A percentile compares a stretch with the other conserved stretches of the same genome.
Evolutionary conservation across 768 basidiomycete genomes (phyloP).

Genomic region (Amanita exitialis): DNA sequence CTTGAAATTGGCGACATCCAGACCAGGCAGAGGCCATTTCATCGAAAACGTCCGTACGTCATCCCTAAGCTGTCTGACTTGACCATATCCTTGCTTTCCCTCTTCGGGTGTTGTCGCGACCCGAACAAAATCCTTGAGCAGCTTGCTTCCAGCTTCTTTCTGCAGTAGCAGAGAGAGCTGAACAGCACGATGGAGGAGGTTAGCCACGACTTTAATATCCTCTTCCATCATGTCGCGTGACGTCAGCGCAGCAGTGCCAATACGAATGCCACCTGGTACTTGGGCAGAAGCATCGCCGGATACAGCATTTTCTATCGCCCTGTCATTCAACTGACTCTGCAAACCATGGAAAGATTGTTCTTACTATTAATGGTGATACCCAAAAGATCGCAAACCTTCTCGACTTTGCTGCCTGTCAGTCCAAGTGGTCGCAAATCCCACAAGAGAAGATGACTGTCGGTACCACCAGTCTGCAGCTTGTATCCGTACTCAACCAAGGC

Average conservation of each 20-base stretch:
- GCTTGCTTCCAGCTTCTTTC: slow-evolving; percentile 90
- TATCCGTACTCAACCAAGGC: slow-evolving; percentile 74
- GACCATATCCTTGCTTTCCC: slow-evolving; percentile 58
- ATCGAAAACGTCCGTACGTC: slow-evolving; percentile 80
- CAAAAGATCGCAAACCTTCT: slow-evolving; percentile 95
- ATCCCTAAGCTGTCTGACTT: slow-evolving; percentile 62
- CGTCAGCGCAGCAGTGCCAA: slow-evolving; percentile 90
- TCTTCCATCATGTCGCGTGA: slow-evolving; percentile 88
- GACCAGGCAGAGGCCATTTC: slow-evolving; percentile 91
- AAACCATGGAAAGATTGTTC: slow-evolving; percentile 16
- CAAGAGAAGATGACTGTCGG: slow-evolving; percentile 95
- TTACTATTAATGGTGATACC: slow-evolving; percentile 94
- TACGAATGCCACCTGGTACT: slow-evolving; percentile 93
- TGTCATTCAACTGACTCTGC: not conserved
- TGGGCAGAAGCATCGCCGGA: slow-evolving; percentile 94
- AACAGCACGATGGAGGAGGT: slow-evolving; percentile 89
- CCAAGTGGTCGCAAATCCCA: slow-evolving; percentile 96
- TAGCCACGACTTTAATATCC: slow-evolving; percentile 81
- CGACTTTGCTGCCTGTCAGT: slow-evolving; percentile 96
- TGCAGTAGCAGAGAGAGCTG: slow-evolving; percentile 85
- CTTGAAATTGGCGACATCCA: slow-evolving; percentile 35
- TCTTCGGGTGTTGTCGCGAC: slow-evolving; percentile 62
- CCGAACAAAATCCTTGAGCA: slow-evolving; percentile 92
- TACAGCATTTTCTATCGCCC: slow-evolving; percentile 82
- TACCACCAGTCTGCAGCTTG: slow-evolving; percentile 94